Evolutionary conservation across 208 protist species (phyloP), one percentile per base, ranked within the genome.

Genomic region (Trypanosoma conorhini): DNA sequence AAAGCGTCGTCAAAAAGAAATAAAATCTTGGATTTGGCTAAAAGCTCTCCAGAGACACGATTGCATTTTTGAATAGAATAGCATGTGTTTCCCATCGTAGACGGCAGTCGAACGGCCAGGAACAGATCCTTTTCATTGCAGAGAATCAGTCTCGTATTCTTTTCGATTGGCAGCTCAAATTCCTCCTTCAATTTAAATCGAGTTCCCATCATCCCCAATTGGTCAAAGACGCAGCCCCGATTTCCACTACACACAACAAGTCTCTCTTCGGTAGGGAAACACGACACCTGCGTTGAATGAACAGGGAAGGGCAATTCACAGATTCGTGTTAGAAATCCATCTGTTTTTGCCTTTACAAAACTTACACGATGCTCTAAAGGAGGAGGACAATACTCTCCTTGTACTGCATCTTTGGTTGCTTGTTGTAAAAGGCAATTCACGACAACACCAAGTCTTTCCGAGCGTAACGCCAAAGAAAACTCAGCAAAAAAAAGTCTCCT

Each of bases 381-480:
- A 21, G 78, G 72, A 51, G 78, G 72, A 30, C 5, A 68, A 60
- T 75, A 82, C 2, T 24, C 21, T 22, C 58, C 65, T 40, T 72
- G 54, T 28, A 66, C 13, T 24, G 19, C 33, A 40, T 74, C 64
- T 30, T 42, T 67, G 26, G 40, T 52, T 38, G 51, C 31, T 70
- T 60, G 65, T 65, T 77, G 65, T 56, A 86, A 57, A 52, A 87
- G 72, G 54, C 78, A 83, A 22, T 67, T 65, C 21, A 90, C 62
- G 33, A 94, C 52, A 55, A 77, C 63, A 54, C 81, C 86, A 24
- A 94, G 61, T 28, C 70, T 79, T 35, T 79, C 83, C 67, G 83
- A 89, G 35, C 80, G 79, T 65, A 94, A 44, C 10, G 88, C 78
- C 30, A 94, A 66, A 21, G 76, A 80, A 51, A 91, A 76, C 51